Base-by-base conservation (phyloP, 1,284 basidiomycete species). In the Lentinula novae-zelandiae region DNA sequence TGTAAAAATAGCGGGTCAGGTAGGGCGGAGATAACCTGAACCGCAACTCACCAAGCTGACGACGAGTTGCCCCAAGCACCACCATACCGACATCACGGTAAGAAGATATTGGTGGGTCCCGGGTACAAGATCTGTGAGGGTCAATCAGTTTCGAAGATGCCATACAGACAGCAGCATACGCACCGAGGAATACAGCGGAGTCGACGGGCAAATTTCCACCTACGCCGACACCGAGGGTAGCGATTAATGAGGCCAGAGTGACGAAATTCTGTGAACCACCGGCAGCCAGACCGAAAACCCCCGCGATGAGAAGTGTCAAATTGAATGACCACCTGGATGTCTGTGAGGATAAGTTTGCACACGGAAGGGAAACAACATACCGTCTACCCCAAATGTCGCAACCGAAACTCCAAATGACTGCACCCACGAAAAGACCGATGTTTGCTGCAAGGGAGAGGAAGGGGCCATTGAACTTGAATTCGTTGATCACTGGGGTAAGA, bases 171-270 rank as follows among this genome's bases (percentile, higher is more conserved):
- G 20, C 5, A 17, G 33, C 0, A 49, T 22, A 69, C 75, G 66
- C 60, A 90, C 89, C 87, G 12, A 93, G 78, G 68, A 91, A 90
- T 55, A 93, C 86, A 0, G 89, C 85, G 13, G 89, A 88, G 70
- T 93, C 91, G 5, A 93, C 89, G 0, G 91, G 86, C 51, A 89
- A 70, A 67, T 90, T 90, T n/a, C 86, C 78, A 40, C 82, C 91
- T 1, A 86, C 89, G 1, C 87, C 86, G 5, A 87, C 71, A 2
- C 83, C 83, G 76, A 83, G 83, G 2, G 83, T 73, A 0, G 85
- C 81, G 0, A 80, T 74, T 39, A 89, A 73, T 0, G 82, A 77
- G 55, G 79, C 81, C 15, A 90, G 73, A 0, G 81, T 74, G 40
- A 81, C 64, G 57, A 72, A 82, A 63, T 83, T 81, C 0, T 81